Percentiles rank a stretch among this genome's conserved stretches.
phyloP scores from a whole-genome alignment of 2,329 filamentous ascomycete species.

The Tolypocladium nubicola region DNA sequence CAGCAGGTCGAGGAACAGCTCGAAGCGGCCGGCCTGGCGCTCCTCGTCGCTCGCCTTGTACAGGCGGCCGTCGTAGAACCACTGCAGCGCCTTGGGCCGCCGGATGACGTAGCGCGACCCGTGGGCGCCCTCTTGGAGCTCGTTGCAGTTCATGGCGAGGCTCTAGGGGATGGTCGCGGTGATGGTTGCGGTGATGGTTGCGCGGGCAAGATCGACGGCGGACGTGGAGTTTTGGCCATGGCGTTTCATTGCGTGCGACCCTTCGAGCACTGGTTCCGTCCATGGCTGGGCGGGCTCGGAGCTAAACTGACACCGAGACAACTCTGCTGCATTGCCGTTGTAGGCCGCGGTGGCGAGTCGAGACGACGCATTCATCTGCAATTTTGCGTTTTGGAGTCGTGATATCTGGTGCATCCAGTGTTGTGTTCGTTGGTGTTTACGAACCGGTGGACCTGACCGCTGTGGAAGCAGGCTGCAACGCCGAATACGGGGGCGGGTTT shows the following conservation, averaged over 20 bases:
- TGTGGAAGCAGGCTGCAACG: too few relatives aligned
- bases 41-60: slow-evolving; percentile 31
- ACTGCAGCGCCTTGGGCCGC: slow-evolving; percentile 29
- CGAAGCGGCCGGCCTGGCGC: slow-evolving; percentile 33
- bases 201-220: neutral
- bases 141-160: slow-evolving; percentile 24
- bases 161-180: neutral
- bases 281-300: neutral
- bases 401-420: neutral
- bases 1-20: slow-evolving; percentile 38
- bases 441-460: neutral
- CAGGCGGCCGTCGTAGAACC: slow-evolving; percentile 31
- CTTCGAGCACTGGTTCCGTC: neutral
- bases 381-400: neutral
- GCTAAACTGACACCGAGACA: neutral
- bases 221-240: neutral
- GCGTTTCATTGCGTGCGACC: neutral
- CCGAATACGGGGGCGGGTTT: too few relatives aligned
- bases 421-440: neutral
- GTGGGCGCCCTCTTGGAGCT: slow-evolving; percentile 19
- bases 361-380: neutral
- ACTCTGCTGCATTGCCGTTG: neutral
- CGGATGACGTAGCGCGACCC: slow-evolving; percentile 24
- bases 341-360: too few relatives aligned
- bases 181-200: neutral